phyloP scores from a whole-genome alignment of 2,329 filamentous ascomycete genomes.

The Dactylellina parvicollis region DNA sequence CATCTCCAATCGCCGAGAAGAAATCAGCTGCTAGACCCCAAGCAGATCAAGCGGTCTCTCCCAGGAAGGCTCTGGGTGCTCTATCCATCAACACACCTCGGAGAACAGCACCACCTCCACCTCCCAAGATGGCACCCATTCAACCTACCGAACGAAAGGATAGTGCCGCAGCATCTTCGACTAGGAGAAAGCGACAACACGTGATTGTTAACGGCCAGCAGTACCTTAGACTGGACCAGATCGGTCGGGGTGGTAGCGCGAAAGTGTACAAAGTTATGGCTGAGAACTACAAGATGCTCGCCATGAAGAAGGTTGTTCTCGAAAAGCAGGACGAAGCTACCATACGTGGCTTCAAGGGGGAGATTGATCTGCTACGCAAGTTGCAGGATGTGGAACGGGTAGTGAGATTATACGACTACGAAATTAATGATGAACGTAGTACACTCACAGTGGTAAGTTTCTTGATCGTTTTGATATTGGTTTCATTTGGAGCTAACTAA shows the following conservation, averaged over 20 bases:
- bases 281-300: conserved; percentile 95
- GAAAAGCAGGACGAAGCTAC: conserved; percentile 87
- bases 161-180: conserved; percentile 72
- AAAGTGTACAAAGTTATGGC: conserved; percentile 97
- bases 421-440: conserved; percentile 91
- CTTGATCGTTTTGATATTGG: neutral
- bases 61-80: conserved; percentile 45
- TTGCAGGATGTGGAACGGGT: conserved; percentile 87
- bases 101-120: conserved; percentile 77
- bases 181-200: conserved; percentile 79
- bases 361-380: conserved; percentile 88
- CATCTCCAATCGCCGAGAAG: conserved; percentile 46
- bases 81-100: conserved; percentile 73
- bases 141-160: conserved; percentile 79
- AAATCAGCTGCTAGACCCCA: conserved; percentile 25
- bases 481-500: conserved; percentile 13
- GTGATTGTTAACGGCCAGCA: conserved; percentile 89
- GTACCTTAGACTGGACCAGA: conserved; percentile 87
- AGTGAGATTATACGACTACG: conserved; percentile 88
- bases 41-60: conserved; percentile 21
- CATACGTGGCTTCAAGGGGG: conserved; percentile 88
- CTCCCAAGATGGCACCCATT: conserved; percentile 96
- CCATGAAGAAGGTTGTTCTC: conserved; percentile 89
- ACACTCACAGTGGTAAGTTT: conserved; percentile 80
- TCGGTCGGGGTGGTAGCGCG: conserved; percentile 90